Percentiles rank a stretch among this genome's conserved stretches.
Conservation (phyloP, 345 rosid species). For the Sonneratia caseolaris region DNA sequence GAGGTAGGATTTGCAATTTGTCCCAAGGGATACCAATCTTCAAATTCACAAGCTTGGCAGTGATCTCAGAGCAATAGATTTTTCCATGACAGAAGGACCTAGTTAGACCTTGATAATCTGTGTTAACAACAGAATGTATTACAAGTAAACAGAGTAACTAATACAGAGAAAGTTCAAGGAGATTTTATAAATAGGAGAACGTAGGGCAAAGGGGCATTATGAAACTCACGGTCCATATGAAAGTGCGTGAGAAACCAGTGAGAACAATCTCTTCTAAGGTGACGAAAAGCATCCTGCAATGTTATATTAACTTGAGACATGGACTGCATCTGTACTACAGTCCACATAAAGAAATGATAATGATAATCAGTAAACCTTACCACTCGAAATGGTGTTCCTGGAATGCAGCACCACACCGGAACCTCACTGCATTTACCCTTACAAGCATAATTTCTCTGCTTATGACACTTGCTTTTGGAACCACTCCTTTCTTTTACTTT, state of each 20-base stretch:
- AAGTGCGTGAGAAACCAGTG: conserved; percentile 99
- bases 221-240: conserved; percentile 89
- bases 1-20: conserved; percentile 52
- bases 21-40: conserved; percentile 91
- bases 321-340: not conserved
- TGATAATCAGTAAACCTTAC: conserved; percentile 25
- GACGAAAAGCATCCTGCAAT: conserved; percentile 91
- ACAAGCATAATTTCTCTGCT: conserved; percentile 25
- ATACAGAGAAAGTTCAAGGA: not conserved
- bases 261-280: conserved; percentile 76
- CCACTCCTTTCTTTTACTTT: conserved; percentile 20
- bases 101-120: conserved; percentile 91
- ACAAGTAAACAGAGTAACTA: not conserved
- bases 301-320: not conserved
- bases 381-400: conserved; percentile 92
- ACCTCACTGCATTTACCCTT: conserved; percentile 41
- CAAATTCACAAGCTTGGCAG: conserved; percentile 76
- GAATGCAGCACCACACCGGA: conserved; percentile 74
- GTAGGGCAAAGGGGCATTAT: not conserved
- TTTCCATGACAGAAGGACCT: conserved; percentile 82
- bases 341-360: not conserved
- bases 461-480: conserved; percentile 23
- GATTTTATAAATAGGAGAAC: not conserved
- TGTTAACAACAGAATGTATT: not conserved
- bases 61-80: conserved; percentile 78